Evolutionary conservation across 164 flowering plant genomes (phyloP).

Genomic region (Berberis vulgaris): DNA sequence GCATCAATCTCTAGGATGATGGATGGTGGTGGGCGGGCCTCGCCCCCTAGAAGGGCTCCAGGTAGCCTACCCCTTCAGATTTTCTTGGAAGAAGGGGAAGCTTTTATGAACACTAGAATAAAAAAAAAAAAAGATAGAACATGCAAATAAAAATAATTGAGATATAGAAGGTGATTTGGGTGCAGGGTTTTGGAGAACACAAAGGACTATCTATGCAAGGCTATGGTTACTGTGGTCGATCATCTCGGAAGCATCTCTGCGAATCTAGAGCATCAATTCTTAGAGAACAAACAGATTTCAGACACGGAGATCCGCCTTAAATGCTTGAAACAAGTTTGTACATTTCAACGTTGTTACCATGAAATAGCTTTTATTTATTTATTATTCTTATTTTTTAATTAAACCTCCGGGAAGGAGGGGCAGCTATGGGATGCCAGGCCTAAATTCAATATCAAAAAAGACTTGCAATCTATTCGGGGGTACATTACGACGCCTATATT

Average conservation of each 20-base stretch:
- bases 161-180: neutral
- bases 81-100: too few relatives aligned
- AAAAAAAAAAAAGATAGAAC: neutral
- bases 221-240: constrained; percentile 71
- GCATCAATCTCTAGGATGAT: too few relatives aligned
- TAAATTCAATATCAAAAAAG: too few relatives aligned
- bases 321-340: constrained; percentile 51
- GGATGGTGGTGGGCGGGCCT: too few relatives aligned
- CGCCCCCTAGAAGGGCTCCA: too few relatives aligned
- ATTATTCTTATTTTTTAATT: neutral
- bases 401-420: neutral
- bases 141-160: neutral
- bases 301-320: constrained; percentile 44
- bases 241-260: constrained; percentile 69
- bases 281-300: constrained; percentile 14
- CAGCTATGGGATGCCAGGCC: too few relatives aligned
- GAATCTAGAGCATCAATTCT: constrained; percentile 35
- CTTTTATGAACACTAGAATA: neutral
- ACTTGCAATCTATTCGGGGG: too few relatives aligned
- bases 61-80: too few relatives aligned
- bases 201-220: constrained; percentile 64
- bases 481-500: too few relatives aligned
- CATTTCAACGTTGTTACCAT: neutral
- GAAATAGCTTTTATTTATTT: too few relatives aligned
- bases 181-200: constrained; percentile 58